These are phyloP conservation scores for Clitoria ternatea DNA, from an alignment of 306 rosid genomes.

Conservation along the genomic window DNA sequence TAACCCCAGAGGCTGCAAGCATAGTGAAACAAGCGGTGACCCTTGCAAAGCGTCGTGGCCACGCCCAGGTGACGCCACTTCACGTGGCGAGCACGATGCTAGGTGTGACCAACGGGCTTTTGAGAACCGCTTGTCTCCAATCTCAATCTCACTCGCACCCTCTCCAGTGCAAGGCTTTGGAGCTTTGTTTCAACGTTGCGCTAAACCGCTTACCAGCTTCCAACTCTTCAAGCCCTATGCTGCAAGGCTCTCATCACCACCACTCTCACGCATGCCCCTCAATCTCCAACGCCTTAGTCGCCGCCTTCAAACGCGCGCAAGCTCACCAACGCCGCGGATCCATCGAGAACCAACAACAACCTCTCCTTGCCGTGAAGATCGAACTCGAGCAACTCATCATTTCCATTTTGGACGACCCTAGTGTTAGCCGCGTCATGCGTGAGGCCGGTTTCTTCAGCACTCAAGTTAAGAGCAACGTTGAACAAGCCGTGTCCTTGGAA, in stretches of 20 bases:
- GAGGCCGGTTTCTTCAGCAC: slow-evolving; percentile 88
- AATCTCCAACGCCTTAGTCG: slow-evolving; percentile 93
- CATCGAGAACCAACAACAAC: slow-evolving; percentile 88
- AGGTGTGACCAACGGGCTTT: slow-evolving; percentile 49
- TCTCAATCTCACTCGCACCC: slow-evolving; percentile 97
- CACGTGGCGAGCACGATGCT: slow-evolving; percentile 95
- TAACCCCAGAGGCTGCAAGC: slow-evolving; percentile 69
- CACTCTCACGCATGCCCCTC: slow-evolving; percentile 55
- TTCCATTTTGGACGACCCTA: slow-evolving; percentile 91
- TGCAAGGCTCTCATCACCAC: slow-evolving; percentile 35
- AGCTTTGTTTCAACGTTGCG: slow-evolving; percentile 97
- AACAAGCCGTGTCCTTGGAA: slow-evolving; percentile 76
- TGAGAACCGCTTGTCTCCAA: slow-evolving; percentile 82
- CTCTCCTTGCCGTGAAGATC: slow-evolving; percentile 75
- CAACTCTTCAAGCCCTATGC: slow-evolving; percentile 62
- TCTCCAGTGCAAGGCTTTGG: slow-evolving; percentile 93
- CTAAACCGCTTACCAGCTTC: slow-evolving; percentile 89
- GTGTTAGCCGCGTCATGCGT: slow-evolving; percentile 93
- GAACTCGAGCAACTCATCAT: slow-evolving; percentile 85
- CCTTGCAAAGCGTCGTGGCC: slow-evolving; percentile 84
- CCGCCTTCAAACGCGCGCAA: slow-evolving; percentile 93
- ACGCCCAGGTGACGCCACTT: slow-evolving; percentile 95
- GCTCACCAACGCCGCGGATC: slow-evolving; percentile 98
- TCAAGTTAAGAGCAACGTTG: slow-evolving; percentile 86
- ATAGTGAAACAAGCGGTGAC: slow-evolving; percentile 70